Evolutionary conservation across 352 stramenopile species (phyloP).

Genomic region (Phytophthora colocasiae): DNA sequence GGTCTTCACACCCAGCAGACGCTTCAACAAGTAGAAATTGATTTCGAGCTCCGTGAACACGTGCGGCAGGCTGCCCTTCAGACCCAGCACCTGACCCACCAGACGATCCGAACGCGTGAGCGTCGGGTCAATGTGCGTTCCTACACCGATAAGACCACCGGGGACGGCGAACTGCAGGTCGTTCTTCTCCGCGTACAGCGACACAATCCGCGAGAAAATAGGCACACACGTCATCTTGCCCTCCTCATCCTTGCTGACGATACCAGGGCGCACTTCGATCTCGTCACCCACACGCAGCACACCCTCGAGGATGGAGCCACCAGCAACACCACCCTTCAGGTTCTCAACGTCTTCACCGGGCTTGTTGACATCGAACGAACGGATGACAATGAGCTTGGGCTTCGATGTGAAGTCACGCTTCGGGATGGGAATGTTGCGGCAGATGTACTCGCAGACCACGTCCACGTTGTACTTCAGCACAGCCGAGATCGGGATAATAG

Average conservation of each 20-base stretch:
- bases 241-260: conserved; percentile 98
- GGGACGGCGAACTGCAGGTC: conserved; percentile 99
- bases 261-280: conserved; percentile 99
- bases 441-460: conserved; percentile 99
- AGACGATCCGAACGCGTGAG: conserved; percentile 99
- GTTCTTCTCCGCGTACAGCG: conserved; percentile 99
- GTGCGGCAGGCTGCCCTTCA: conserved; percentile 97
- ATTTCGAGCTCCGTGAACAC: conserved; percentile 99
- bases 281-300: conserved; percentile 98
- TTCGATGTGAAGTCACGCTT: conserved; percentile 98
- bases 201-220: conserved; percentile 96
- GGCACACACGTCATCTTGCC: conserved; percentile 95
- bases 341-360: conserved; percentile 98
- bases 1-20: conserved; percentile 99
- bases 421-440: conserved; percentile 98
- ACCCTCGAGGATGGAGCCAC: conserved; percentile 96
- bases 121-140: conserved; percentile 99
- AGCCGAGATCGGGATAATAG: conserved; percentile 99
- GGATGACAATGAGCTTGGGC: conserved; percentile 99
- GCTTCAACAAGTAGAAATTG: conserved; percentile 99
- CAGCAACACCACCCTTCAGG: conserved; percentile 94
- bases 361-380: conserved; percentile 99
- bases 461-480: conserved; percentile 99
- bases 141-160: conserved; percentile 99
- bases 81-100: conserved; percentile 98